Evolutionary conservation across 2,329 filamentous ascomycete genomes (phyloP), one percentile per base, ranked within the genome.

Genomic region (Plectosphaerella sp.): DNA sequence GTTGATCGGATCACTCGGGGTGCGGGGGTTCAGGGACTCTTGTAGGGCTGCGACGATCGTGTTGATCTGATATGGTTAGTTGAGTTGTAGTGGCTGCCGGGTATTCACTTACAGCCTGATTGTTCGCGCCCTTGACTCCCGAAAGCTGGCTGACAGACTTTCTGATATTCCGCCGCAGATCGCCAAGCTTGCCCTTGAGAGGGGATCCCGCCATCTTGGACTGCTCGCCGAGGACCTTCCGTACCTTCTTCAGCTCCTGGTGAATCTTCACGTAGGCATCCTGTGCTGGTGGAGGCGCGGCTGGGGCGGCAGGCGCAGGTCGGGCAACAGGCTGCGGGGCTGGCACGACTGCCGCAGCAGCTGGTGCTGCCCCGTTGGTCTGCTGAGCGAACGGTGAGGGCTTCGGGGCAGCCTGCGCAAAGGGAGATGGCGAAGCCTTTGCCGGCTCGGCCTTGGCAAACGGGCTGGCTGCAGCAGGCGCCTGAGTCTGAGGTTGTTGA

Each of bases 101-200:
- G 42, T 39, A n/a, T 16, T n/a, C 10, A 64, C 71, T 63, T 66
- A 73, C 72, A 39, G 68, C 66, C 39, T 65, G 62, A 3, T 61
- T 59, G 60, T 91, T 91, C 20, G 77, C 78, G 11, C 78, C 80
- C 59, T 80, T 85, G 52, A 81, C 86, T 39, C 78, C 79, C 2
- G 84, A 87, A 25, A 91, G 70, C 64, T 94, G 89, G 7, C 90
- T 89, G 51, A 93, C 79, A 16, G 79, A 84, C 61, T 86, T 88
- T 39, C 81, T 80, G 50, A 94, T 84, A 42, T 85, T 80, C 53
- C 89, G 77, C 41, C 89, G 79, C 75, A 89, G 83, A 51, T 90
- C 82, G 35, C 88, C 87, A 63, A 90, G 78, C 36, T 81, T 78
- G 49, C 77, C 75, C 66, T 89, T 90, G 25, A 91, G 69, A 2